Evolutionary conservation across 2,329 filamentous ascomycete genomes (phyloP).

Genomic region (Nigrospora sphaerica): DNA sequence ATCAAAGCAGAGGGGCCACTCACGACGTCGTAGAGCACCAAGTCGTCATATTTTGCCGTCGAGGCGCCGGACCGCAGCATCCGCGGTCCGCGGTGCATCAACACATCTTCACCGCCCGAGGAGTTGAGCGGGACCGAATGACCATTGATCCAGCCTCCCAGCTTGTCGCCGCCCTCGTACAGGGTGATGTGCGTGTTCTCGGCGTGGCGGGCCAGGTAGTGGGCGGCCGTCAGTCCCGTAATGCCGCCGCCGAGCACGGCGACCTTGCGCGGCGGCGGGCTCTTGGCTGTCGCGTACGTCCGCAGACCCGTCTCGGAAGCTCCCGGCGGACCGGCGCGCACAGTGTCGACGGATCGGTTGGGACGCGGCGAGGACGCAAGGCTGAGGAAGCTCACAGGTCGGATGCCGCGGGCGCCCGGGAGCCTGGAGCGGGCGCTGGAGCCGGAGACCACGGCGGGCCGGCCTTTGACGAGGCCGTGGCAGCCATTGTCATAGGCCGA

Average conservation of each 20-base stretch:
- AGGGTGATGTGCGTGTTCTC: slow-evolving; percentile 65
- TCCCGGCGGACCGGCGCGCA: neutral
- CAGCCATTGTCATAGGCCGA: slow-evolving; percentile 14
- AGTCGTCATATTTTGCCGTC: slow-evolving; percentile 45
- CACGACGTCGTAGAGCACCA: slow-evolving; percentile 67
- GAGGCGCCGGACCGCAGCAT: slow-evolving; percentile 52
- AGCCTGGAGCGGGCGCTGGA: neutral
- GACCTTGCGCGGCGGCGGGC: slow-evolving; percentile 29
- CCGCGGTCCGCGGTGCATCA: slow-evolving; percentile 81
- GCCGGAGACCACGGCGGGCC: neutral
- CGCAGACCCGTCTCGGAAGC: slow-evolving; percentile 3
- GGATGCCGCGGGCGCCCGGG: neutral
- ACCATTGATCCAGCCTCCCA: slow-evolving; percentile 82
- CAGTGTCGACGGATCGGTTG: neutral
- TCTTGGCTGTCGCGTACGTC: slow-evolving; percentile 9
- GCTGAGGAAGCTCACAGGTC: neutral
- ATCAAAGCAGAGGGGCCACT: slow-evolving; percentile 13
- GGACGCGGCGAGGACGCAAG: neutral
- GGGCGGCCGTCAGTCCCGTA: slow-evolving; percentile 72
- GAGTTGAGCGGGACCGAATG: slow-evolving; percentile 50
- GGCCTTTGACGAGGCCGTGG: slow-evolving; percentile 9
- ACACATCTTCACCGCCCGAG: slow-evolving; percentile 48
- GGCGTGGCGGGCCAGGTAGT: slow-evolving; percentile 66
- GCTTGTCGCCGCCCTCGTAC: slow-evolving; percentile 62
- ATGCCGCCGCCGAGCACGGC: slow-evolving; percentile 77